Conservation (phyloP, 768 basidiomycete genomes). For the Rickenella mellea region DNA sequence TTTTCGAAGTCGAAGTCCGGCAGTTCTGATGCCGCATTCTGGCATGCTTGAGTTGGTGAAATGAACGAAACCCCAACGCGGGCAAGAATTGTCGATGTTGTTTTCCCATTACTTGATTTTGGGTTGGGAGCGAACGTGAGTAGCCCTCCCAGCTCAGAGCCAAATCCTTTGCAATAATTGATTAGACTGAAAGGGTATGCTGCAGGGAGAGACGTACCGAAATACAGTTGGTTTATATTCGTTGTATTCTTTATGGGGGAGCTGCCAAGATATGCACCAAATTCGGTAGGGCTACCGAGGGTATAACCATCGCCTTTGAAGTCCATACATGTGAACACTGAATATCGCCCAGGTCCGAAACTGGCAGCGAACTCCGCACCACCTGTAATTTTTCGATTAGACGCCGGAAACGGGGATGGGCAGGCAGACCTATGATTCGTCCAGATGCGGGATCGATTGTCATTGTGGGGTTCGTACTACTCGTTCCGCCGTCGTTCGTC, state of each 20-base stretch:
- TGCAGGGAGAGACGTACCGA: conserved; percentile 22
- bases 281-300: conserved; percentile 35
- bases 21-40: conserved; percentile 53
- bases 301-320: conserved; percentile 42
- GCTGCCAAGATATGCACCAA: conserved; percentile 43
- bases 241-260: conserved; percentile 37
- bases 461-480: conserved; percentile 38
- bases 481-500: conserved; percentile 51
- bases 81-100: conserved; percentile 37
- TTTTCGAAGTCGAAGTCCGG: conserved; percentile 45
- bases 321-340: conserved; percentile 49
- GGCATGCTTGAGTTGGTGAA: conserved; percentile 49
- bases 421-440: conserved; percentile 38
- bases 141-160: conserved; percentile 42
- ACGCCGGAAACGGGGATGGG: neutral
- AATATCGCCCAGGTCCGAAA: conserved; percentile 52
- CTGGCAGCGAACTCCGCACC: conserved; percentile 39
- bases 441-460: conserved; percentile 38
- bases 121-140: conserved; percentile 40
- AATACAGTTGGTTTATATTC: conserved; percentile 38
- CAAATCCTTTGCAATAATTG: conserved; percentile 24
- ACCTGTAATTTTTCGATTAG: conserved; percentile 9
- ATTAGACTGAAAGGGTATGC: neutral
- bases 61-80: conserved; percentile 62
- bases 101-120: conserved; percentile 15